Evolutionary conservation across 1,139 yeast genomes (phyloP).

Genomic region (Suhomyces ambrosiae): DNA sequence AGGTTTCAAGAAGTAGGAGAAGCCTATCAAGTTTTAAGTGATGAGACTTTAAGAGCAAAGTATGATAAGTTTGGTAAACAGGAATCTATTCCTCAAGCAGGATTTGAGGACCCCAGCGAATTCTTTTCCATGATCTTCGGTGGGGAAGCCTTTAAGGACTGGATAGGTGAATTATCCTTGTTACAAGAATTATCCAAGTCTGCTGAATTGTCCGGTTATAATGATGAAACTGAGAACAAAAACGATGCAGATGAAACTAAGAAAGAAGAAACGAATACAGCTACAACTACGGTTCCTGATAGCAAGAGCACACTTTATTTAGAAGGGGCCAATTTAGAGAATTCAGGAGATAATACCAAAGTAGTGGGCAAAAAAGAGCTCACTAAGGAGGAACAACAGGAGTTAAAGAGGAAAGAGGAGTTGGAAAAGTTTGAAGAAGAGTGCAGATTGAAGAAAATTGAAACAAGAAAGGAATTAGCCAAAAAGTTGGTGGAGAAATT

Average conservation of each 20-base stretch:
- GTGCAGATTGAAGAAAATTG: constrained; percentile 67
- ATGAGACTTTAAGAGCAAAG: constrained; percentile 67
- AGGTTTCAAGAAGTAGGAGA: constrained; percentile 72
- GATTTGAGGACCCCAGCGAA: constrained; percentile 70
- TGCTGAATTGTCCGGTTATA: constrained; percentile 56
- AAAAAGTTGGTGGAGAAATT: constrained; percentile 66
- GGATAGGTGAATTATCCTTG: constrained; percentile 89
- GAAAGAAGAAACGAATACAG: neutral
- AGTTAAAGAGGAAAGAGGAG: constrained; percentile 56
- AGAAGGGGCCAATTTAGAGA: constrained; percentile 21
- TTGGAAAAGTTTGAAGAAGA: constrained; percentile 80
- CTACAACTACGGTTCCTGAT: constrained; percentile 3
- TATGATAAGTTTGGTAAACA: constrained; percentile 89
- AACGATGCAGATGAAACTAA: constrained; percentile 17
- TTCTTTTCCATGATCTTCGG: constrained; percentile 86
- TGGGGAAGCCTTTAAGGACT: constrained; percentile 64
- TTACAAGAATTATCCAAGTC: constrained; percentile 78
- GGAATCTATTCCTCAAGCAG: constrained; percentile 76
- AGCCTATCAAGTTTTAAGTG: constrained; percentile 83
- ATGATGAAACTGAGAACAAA: constrained; percentile 38
- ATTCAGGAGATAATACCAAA: constrained; percentile 19
- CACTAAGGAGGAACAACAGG: constrained; percentile 48
- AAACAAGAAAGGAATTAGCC: constrained; percentile 66
- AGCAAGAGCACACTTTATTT: constrained; percentile 14
- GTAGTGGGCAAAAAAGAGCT: constrained; percentile 20